phyloP scores from a whole-genome alignment of 306 rosid species.

The Canavalia ensiformis region DNA sequence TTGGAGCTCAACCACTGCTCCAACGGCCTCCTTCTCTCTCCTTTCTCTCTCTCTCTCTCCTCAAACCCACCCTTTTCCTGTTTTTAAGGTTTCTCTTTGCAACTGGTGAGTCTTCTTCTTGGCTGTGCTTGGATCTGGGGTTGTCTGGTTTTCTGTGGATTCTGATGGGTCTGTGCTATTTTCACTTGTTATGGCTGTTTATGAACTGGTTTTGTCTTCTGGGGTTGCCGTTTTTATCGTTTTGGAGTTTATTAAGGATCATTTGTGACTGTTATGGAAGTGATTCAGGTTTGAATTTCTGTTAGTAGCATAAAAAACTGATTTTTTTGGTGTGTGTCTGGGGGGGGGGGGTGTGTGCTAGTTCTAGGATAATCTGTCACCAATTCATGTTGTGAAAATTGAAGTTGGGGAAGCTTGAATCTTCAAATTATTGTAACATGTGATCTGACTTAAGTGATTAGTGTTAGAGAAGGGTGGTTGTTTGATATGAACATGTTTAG shows the following conservation, averaged over 20 bases:
- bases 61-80: not conserved
- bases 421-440: constrained; percentile 25
- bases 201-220: constrained; percentile 46
- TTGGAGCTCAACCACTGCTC: constrained; percentile 63
- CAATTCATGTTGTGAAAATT: constrained; percentile 6
- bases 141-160: constrained; percentile 33
- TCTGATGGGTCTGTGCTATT: constrained; percentile 45
- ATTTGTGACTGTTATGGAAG: constrained; percentile 1
- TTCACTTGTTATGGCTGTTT: constrained; percentile 36
- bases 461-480: not conserved
- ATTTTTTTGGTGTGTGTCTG: not conserved
- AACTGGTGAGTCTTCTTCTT: not conserved
- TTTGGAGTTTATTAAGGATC: constrained; percentile 30
- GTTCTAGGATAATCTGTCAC: constrained; percentile 35
- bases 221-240: constrained; percentile 40
- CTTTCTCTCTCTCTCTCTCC: not conserved
- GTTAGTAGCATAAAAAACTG: constrained; percentile 17
- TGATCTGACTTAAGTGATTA: constrained; percentile 40
- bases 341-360: constrained; percentile 1
- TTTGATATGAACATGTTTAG: constrained; percentile 6
- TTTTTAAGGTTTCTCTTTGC: constrained; percentile 35
- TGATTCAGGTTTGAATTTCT: constrained; percentile 29
- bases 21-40: constrained; percentile 56
- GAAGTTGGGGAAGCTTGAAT: constrained; percentile 37
- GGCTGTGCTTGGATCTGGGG: constrained; percentile 61